These are phyloP conservation scores for Saccharum officinarum DNA, from an alignment of 176 grass and related monocot species.

Conservation along the genomic window DNA sequence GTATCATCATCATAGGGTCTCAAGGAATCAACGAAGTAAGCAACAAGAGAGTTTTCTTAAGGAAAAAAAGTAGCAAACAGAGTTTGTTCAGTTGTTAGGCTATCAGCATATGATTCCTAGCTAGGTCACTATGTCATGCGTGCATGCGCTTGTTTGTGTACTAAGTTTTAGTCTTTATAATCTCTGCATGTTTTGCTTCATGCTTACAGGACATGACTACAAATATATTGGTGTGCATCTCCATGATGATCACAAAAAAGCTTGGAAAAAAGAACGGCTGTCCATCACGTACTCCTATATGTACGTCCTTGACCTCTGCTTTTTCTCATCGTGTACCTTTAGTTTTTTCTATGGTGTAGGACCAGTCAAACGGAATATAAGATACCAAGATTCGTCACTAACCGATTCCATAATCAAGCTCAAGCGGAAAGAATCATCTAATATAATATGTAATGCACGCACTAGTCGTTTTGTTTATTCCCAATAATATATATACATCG, in stretches of 20 bases:
- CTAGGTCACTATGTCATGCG: background rate
- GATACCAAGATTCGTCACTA: background rate
- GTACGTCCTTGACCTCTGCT: background rate
- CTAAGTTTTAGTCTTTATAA: background rate
- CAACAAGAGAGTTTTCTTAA: background rate
- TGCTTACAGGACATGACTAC: background rate
- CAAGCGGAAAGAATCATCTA: background rate
- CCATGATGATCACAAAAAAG: background rate
- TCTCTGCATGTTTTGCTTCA: background rate
- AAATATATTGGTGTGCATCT: background rate
- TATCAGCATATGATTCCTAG: background rate
- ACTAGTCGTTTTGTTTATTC: background rate
- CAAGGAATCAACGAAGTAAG: background rate
- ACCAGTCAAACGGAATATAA: constrained; percentile 17
- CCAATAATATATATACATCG: too few relatives aligned
- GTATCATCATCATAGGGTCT: background rate
- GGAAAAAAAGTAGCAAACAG: background rate
- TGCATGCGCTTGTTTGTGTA: background rate
- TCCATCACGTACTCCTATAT: background rate
- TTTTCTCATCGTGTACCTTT: background rate
- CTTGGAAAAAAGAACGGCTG: constrained; percentile 13
- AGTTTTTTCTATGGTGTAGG: background rate
- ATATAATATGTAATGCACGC: background rate
- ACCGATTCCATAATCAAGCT: background rate
- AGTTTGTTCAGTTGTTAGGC: background rate